Base-by-base conservation (phyloP, 495 filamentous ascomycete species). In the Daldinia vernicosa region DNA sequence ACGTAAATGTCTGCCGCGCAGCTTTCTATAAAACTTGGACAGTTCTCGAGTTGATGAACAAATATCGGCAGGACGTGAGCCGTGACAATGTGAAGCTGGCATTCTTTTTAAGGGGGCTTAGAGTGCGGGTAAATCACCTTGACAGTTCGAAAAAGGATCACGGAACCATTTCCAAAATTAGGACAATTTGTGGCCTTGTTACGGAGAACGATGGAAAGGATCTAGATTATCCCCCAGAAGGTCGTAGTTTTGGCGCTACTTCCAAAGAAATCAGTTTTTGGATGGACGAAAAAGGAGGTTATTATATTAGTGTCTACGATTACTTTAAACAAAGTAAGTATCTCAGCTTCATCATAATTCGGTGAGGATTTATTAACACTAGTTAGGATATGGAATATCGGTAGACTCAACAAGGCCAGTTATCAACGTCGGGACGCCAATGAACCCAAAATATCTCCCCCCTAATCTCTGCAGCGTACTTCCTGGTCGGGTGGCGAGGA, bases 1-100 rank as follows among this genome's bases (percentile, higher is more conserved):
- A 47, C 43, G 8, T 47, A 19, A 47, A 47, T 47, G 43, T 47
- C 19, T 47, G 43, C 17, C 43, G 43, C 43, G 43, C 43, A 47
- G 17, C 5, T 3, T 24, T 47, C 19, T 47, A 47, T 47, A 24
- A n/a, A n/a, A n/a, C n/a, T n/a, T n/a, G n/a, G n/a, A n/a, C n/a
- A n/a, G n/a, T n/a, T n/a, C n/a, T n/a, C n/a, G n/a, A n/a, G n/a
- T n/a, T n/a, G n/a, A n/a, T n/a, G n/a, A n/a, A n/a, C n/a, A 1
- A 22, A 47, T 47, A 47, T 11, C 6, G 19, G 19, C 4, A 11
- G 8, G 17, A 47, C 7, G 17, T n/a, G n/a, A n/a, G n/a, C n/a
- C n/a, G n/a, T n/a, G n/a, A n/a, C n/a, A n/a, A n/a, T 11, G 0
- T 24, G 17, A 19, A 22, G 7, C 43, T 47, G 5, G 43, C 43